phyloP scores from a whole-genome alignment of 805 yeast species.

The Kodamaea fukazawae region DNA sequence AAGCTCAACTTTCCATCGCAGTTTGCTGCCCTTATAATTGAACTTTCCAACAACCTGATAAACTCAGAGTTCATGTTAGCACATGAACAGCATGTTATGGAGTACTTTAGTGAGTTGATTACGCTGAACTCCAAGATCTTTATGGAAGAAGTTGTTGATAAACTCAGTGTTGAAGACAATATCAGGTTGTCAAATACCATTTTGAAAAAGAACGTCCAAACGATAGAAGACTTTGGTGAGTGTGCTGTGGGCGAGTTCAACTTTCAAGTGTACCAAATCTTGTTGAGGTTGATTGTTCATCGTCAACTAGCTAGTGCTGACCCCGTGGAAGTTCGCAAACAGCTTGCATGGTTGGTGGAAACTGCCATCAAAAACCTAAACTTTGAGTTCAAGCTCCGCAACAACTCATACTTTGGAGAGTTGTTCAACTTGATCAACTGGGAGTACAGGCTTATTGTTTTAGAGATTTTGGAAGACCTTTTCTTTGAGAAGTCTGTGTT shows the following conservation, averaged over 20 bases:
- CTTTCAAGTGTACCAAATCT: slow-evolving; percentile 31
- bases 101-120: slow-evolving; percentile 14
- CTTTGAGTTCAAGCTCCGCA: slow-evolving; percentile 24
- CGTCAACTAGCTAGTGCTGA: slow-evolving; percentile 14
- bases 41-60: slow-evolving; percentile 10
- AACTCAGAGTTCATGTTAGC: slow-evolving; percentile 7
- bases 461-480: slow-evolving; percentile 26
- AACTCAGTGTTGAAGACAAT: slow-evolving; percentile 16
- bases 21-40: slow-evolving; percentile 14
- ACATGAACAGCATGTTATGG: slow-evolving; percentile 11
- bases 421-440: slow-evolving; percentile 32
- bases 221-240: slow-evolving; percentile 16
- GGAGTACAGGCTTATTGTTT: slow-evolving; percentile 25
- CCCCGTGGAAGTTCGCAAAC: slow-evolving; percentile 10
- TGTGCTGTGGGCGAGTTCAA: slow-evolving; percentile 31
- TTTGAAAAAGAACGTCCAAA: slow-evolving; percentile 4
- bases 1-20: slow-evolving; percentile 11
- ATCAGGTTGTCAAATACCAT: slow-evolving; percentile 19
- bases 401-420: slow-evolving; percentile 41
- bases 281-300: slow-evolving; percentile 21
- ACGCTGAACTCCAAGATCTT: slow-evolving; percentile 19
- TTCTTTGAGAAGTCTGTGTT: slow-evolving; percentile 22
- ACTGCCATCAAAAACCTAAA: slow-evolving; percentile 19
- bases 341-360: slow-evolving; percentile 14
- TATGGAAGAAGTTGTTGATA: slow-evolving; percentile 20